Conservation (phyloP, 176 grass and related monocot genomes). For the Oryza punctata region DNA sequence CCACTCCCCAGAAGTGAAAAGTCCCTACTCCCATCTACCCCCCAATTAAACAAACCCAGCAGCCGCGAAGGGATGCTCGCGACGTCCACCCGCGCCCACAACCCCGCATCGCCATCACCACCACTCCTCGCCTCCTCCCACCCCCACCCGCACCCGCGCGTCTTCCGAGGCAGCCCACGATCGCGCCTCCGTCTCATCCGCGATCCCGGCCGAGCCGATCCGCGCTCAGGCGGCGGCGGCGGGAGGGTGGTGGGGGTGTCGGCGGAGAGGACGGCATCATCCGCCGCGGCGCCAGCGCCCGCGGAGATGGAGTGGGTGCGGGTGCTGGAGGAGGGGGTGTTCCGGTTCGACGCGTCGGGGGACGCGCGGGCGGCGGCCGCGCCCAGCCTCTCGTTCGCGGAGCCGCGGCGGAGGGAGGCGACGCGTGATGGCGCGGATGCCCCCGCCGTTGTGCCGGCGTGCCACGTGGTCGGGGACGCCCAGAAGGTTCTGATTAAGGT, state of each 20-base stretch:
- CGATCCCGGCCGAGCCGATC: background rate
- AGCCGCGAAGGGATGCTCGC: constrained; percentile 23
- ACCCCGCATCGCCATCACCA: background rate
- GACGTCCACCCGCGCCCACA: background rate
- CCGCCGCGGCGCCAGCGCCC: background rate
- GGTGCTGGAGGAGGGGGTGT: constrained; percentile 74
- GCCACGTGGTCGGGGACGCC: constrained; percentile 29
- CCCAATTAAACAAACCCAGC: constrained; percentile 33
- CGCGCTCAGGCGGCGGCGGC: constrained; percentile 25
- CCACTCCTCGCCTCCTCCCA: background rate
- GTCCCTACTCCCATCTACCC: background rate
- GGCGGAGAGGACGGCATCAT: background rate
- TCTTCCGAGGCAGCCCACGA: background rate
- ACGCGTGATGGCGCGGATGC: constrained; percentile 17
- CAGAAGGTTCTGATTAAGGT: constrained; percentile 85
- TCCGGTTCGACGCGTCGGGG: constrained; percentile 83
- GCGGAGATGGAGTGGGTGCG: constrained; percentile 57
- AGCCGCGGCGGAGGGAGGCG: constrained; percentile 57
- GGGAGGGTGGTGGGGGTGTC: background rate
- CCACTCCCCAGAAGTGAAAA: background rate
- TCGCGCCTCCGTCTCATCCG: background rate
- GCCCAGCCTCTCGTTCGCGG: constrained; percentile 76
- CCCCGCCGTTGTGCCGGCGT: constrained; percentile 57
- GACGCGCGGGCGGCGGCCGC: constrained; percentile 50
- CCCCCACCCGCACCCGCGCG: background rate